A percentile compares a stretch with the other conserved stretches of the same genome.
phyloP scores from a whole-genome alignment of 352 stramenopile genomes.

The Phytophthora constricta region DNA sequence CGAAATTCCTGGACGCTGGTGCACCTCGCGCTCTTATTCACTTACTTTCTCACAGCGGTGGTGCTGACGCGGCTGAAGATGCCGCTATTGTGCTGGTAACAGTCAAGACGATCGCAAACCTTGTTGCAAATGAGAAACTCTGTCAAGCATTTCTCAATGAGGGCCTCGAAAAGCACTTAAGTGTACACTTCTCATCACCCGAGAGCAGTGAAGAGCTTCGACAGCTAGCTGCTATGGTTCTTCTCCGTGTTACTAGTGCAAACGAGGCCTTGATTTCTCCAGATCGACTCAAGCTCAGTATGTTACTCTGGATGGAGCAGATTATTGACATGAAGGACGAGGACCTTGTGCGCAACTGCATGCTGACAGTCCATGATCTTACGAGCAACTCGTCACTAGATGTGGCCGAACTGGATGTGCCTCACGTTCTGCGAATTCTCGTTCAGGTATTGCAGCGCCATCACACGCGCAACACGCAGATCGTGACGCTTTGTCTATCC shows the following conservation, averaged over 20 bases:
- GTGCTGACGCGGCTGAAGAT: conserved; percentile 36
- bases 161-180: conserved; percentile 69
- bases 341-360: conserved; percentile 76
- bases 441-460: conserved; percentile 70
- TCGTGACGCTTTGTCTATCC: conserved; percentile 71
- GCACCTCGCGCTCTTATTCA: conserved; percentile 69
- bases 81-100: conserved; percentile 53
- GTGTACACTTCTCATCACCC: conserved; percentile 54
- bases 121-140: conserved; percentile 81
- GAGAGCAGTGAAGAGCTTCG: conserved; percentile 57
- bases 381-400: conserved; percentile 66
- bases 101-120: conserved; percentile 80
- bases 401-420: conserved; percentile 60
- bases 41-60: conserved; percentile 52
- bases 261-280: conserved; percentile 74
- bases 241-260: conserved; percentile 72
- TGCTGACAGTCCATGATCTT: conserved; percentile 78
- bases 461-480: conserved; percentile 50
- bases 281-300: conserved; percentile 63
- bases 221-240: conserved; percentile 74
- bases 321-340: conserved; percentile 80
- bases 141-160: conserved; percentile 77
- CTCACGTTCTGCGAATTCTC: conserved; percentile 70
- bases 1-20: conserved; percentile 72
- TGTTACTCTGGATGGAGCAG: conserved; percentile 83